Conservation (phyloP, 2,329 filamentous ascomycete species). For the Dendrostoma leiphaemia region DNA sequence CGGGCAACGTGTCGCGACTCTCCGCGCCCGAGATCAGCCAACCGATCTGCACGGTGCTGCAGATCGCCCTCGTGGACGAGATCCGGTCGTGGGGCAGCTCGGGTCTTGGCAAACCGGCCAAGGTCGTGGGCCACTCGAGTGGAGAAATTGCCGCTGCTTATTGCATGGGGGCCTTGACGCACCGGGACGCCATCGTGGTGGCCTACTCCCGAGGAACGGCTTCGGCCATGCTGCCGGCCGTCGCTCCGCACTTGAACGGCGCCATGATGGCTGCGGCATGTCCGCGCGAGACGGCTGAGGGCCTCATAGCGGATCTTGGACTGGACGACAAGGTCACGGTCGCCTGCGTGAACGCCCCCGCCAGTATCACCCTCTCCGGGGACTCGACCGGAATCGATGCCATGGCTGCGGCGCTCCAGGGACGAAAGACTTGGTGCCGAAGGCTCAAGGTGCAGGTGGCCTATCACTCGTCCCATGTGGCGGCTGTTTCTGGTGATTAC, state of each 20-base stretch:
- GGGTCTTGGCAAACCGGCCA: too few species aligned
- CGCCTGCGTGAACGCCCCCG: constrained; percentile 20
- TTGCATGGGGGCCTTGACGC: background rate
- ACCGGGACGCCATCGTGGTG: constrained; percentile 5
- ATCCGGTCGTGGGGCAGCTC: constrained; percentile 15
- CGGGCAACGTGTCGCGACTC: constrained; percentile 19
- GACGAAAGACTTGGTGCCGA: constrained; percentile 26
- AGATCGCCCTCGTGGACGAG: constrained; percentile 29
- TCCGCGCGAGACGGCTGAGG: background rate
- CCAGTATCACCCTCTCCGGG: constrained; percentile 34
- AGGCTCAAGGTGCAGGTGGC: constrained; percentile 17
- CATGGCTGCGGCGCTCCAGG: constrained; percentile 18
- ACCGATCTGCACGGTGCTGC: constrained; percentile 30
- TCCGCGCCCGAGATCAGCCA: constrained; percentile 29
- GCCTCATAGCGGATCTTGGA: background rate
- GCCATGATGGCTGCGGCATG: constrained; percentile 5
- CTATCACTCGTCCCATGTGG: constrained; percentile 19
- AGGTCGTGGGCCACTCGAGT: constrained; percentile 29
- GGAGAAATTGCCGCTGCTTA: constrained; percentile 18
- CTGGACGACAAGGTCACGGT: constrained; percentile 1
- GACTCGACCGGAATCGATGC: constrained; percentile 25
- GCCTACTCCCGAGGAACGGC: constrained; percentile 11
- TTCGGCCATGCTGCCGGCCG: background rate
- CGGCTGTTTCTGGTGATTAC: constrained; percentile 25
- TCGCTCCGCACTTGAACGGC: background rate